These are phyloP conservation scores for Kuraishia hungarica DNA, from an alignment of 805 yeast species.

Conservation along the genomic window DNA sequence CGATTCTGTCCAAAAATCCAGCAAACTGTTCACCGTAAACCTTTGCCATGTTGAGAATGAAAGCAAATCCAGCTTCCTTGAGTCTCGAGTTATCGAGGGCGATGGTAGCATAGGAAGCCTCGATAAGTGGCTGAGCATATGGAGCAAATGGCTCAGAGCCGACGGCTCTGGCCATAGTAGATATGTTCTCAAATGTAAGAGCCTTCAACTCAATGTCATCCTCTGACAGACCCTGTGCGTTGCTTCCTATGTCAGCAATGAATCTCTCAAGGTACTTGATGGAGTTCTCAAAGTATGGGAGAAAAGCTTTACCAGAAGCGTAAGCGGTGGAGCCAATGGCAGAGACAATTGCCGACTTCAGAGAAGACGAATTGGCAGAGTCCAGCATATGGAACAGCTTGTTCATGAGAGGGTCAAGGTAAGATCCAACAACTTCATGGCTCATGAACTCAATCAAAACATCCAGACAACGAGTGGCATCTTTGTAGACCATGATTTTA, in stretches of 20 bases:
- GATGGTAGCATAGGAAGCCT: slow-evolving; percentile 77
- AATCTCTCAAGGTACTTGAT: slow-evolving; percentile 77
- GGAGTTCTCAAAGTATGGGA: slow-evolving; percentile 79
- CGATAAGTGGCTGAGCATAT: slow-evolving; percentile 80
- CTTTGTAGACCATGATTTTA: slow-evolving; percentile 75
- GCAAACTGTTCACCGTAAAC: slow-evolving; percentile 89
- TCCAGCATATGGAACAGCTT: slow-evolving; percentile 79
- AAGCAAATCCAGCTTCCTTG: slow-evolving; percentile 91
- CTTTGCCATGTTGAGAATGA: slow-evolving; percentile 88
- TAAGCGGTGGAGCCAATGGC: slow-evolving; percentile 97
- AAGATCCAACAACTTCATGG: slow-evolving; percentile 70
- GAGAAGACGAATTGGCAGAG: slow-evolving; percentile 63
- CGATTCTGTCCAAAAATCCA: slow-evolving; percentile 70
- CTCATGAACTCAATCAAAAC: slow-evolving; percentile 87
- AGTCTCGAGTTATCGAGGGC: slow-evolving; percentile 73
- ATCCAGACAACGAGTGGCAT: slow-evolving; percentile 87
- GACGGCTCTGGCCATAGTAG: slow-evolving; percentile 94
- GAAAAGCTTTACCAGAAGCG: slow-evolving; percentile 83
- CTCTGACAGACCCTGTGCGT: slow-evolving; percentile 71
- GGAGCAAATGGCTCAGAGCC: slow-evolving; percentile 83
- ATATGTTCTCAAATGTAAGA: slow-evolving; percentile 83
- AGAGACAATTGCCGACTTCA: slow-evolving; percentile 77
- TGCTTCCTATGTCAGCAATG: slow-evolving; percentile 54
- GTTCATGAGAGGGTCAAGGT: slow-evolving; percentile 85
- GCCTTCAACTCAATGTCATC: slow-evolving; percentile 90